Conservation (phyloP, 805 yeast species). For the Candida bentonensis region DNA sequence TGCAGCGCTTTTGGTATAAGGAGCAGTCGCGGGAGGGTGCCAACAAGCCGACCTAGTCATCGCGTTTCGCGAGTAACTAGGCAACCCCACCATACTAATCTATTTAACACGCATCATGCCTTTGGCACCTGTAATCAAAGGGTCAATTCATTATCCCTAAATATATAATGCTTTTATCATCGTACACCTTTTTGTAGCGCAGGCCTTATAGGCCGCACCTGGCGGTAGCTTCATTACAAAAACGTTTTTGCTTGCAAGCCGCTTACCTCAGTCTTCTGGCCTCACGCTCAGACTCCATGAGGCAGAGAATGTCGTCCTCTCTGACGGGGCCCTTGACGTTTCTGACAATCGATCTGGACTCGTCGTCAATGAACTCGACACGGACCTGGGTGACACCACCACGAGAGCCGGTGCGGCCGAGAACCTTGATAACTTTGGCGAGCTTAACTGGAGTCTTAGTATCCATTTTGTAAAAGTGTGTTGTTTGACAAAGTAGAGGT, state of each 20-base stretch:
- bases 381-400: conserved; percentile 99
- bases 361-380: conserved; percentile 91
- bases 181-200: background rate
- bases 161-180: conserved; percentile 3
- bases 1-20: conserved; percentile 72
- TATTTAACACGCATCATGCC: no score
- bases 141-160: conserved; percentile 2
- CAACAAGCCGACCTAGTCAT: no score
- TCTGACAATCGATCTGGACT: conserved; percentile 92
- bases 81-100: no score
- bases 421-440: conserved; percentile 98
- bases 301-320: conserved; percentile 95
- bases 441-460: conserved; percentile 74
- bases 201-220: no score
- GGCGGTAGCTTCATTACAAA: no score
- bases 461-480: conserved; percentile 19
- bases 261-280: conserved; percentile 44
- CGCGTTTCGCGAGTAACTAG: no score
- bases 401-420: conserved; percentile 99
- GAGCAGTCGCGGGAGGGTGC: conserved; percentile 39
- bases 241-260: no score
- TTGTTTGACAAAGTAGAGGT: conserved; percentile 4
- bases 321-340: conserved; percentile 97
- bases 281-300: conserved; percentile 99
- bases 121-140: background rate